phyloP scores from a whole-genome alignment of 805 yeast genomes.

The Starmerella ratchasimensis region DNA sequence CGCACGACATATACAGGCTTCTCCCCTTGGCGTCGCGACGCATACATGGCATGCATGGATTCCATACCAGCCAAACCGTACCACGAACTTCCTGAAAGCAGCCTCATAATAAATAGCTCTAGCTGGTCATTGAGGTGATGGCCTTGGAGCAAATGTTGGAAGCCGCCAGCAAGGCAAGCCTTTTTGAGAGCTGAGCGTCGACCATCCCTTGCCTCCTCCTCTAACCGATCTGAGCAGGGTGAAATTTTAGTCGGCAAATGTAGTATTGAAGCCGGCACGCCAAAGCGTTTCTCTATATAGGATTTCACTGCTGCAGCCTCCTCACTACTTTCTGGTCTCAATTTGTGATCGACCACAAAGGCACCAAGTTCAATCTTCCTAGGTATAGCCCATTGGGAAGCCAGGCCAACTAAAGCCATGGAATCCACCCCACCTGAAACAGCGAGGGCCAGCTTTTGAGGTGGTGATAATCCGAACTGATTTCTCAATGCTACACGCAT shows the following conservation, averaged over 20 bases:
- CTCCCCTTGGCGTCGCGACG: conserved; percentile 7
- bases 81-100: conserved; percentile 33
- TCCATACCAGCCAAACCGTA: conserved; percentile 50
- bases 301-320: conserved; percentile 37
- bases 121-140: conserved; percentile 62
- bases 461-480: conserved; percentile 13
- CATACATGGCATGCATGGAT: conserved; percentile 14
- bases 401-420: conserved; percentile 47
- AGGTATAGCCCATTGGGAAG: conserved; percentile 28
- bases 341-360: conserved; percentile 52
- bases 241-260: conserved; percentile 16
- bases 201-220: conserved; percentile 43
- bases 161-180: conserved; percentile 29
- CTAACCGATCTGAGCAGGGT: conserved; percentile 41
- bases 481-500: no score
- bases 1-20: conserved; percentile 28
- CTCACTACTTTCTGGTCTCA: conserved; percentile 34
- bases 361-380: conserved; percentile 31
- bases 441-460: conserved; percentile 35
- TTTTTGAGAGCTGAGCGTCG: conserved; percentile 36
- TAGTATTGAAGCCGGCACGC: conserved; percentile 26
- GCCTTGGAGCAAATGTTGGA: conserved; percentile 39
- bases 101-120: conserved; percentile 52
- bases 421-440: conserved; percentile 78
- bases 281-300: conserved; percentile 18